Evolutionary conservation across 2,329 filamentous ascomycete genomes (phyloP), one percentile per base, ranked within the genome.

Genomic region (Lasiodiplodia gonubiensis): DNA sequence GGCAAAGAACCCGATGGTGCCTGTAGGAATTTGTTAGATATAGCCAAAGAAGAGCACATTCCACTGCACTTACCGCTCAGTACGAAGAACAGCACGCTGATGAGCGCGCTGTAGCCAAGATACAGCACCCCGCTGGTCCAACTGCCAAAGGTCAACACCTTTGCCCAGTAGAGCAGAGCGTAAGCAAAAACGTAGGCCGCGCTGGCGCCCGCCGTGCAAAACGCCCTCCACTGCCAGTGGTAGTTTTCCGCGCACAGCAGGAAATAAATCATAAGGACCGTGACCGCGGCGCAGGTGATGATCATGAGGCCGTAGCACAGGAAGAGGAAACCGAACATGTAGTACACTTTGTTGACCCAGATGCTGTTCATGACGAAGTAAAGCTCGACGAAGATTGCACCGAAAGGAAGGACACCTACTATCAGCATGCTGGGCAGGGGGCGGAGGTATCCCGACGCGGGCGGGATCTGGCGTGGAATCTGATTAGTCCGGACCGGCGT

Each of bases 361-460:
- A 99, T 94, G 30, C 92, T 97, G 81, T 90, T 97, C 92, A 99
- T 97, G 83, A 99, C 97, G 81, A 98, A 98, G 86, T 97, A 98
- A 2, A 99, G 89, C 82, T 99, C 95, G 55, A 98, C 94, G 72
- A 98, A 97, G 77, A 99, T 98, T 70, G 95, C 94, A 55, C 92
- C 93, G 74, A 99, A 99, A 0, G 95, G 95, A 30, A 98, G 85
- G 61, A 98, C 89, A 64, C 95, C 95, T 27, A 96, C 94, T 25
- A 98, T 86, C 18, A 97, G 86, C 87, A 97, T 94, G 71, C 92
- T 96, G 1, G 95, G 95, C 8, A 97, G 82, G 0, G 92, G 92
- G 69, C 90, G 90, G 59, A 98, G 89, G 74, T 97, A 97, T 10
- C 90, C 92, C 2, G 87, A 89, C 55, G 89, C 87, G 0, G 92